Evolutionary conservation across 768 basidiomycete genomes (phyloP), one percentile per base, ranked within the genome.

Genomic region (Pleurotus sapidus): DNA sequence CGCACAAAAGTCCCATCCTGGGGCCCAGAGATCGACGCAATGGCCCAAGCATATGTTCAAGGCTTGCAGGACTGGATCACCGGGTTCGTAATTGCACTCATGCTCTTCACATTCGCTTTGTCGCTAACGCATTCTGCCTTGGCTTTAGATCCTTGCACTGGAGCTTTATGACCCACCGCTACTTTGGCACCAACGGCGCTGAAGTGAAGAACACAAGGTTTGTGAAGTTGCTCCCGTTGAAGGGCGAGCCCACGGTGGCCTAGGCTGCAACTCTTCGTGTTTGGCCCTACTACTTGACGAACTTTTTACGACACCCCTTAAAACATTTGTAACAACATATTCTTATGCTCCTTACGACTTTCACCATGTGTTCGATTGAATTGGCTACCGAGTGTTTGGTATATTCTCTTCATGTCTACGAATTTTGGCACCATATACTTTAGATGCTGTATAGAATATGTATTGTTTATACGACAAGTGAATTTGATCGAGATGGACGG

Each of bases 31-130:
- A 67, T 88, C 45, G 86, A 89, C 63, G 68, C 65, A 14, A 82
- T 84, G 67, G 86, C 89, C 37, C 66, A 65, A 14, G 69, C 70
- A n/a, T 90, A 89, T 59, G 73, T 89, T 43, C 69, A 77, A 42
- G 86, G 87, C n/a, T 67, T 90, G 27, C 81, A 83, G 61, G 78
- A 84, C 59, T 88, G 87, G 88, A 86, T 88, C 60, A 80, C 87
- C 25, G 89, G 86, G 72, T 84, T 67, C 39, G 73, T 60, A 50
- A 15, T 5, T n/a, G 20, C 61, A 34, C 55, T 23, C n/a, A 20
- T 30, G 39, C 40, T 34, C n/a, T 14, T 55, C 58, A 46, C 53
- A 17, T 37, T 50, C 15, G 11, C 18, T 57, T 58, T 18, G 50
- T 25, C 39, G 42, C 14, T 43, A 24, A 37, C 40, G 40, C 30